Base-by-base conservation (phyloP, 78 protist genomes). In the Dictyostelium citrinum region DNA sequence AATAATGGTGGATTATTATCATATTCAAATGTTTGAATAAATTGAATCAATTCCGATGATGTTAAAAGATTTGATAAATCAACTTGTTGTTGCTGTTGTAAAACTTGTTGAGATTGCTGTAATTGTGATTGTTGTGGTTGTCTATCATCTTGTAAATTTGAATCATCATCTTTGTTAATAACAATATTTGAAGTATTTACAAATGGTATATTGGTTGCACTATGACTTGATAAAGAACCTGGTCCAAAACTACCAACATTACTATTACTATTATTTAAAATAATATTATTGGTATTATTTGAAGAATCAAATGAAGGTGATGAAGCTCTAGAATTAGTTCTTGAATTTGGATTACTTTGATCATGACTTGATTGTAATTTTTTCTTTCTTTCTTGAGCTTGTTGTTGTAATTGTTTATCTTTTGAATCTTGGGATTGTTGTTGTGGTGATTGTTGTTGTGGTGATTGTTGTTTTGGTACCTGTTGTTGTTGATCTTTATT, bases 301-400 rank as follows among this genome's bases (percentile, higher is more conserved):
- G 84, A 55, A 16, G 67, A 39, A 49, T 88, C 93, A 29, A 79
- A 72, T 22, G 82, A 43, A 12, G 93, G 93, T 27, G 93, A 88
- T 8, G 71, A 64, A 11, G 93, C 84, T 51, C 93, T 51, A 16
- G 93, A 88, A n/a, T 76, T 88, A 1, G 85, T 67, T 74, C 92
- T 31, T 5, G 92, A 85, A n/a, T 61, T 88, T 70, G 77, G 77
- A 70, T 70, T 70, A 70, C 77, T 70, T 33, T 70, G 77, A 33
- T 70, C 77, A 33, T 70, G 37, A 33, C 43, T 31, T 29, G 37
- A 29, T 70, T 27, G 37, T 70, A 70, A 33, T 70, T 70, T 70
- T 31, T 70, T 70, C 43, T 33, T 70, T 70, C 43, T 70, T 33
- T 70, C 43, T 64, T 20, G 83, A 35, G 58, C 76, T 41, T 33